Evolutionary conservation across 805 yeast species (phyloP).

Genomic region (Candida stauntonica): DNA sequence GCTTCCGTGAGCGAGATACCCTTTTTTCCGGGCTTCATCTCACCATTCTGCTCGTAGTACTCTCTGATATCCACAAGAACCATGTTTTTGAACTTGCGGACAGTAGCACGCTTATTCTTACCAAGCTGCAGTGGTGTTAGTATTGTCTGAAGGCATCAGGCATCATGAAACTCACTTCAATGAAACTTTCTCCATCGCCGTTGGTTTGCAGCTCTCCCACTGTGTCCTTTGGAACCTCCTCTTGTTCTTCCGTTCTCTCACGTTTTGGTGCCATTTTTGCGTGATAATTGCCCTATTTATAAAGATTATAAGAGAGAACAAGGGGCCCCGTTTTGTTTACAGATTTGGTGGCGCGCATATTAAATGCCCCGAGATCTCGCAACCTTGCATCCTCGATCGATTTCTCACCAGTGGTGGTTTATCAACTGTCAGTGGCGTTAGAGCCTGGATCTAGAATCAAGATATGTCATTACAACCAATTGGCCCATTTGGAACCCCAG

Average conservation of each 20-base stretch:
- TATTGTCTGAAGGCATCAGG: not conserved
- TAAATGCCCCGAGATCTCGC: no score
- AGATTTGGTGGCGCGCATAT: no score
- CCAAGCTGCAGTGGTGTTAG: constrained; percentile 36
- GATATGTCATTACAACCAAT: no score
- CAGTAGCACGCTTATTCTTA: constrained; percentile 64
- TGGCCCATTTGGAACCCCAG: constrained; percentile 16
- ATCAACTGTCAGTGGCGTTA: no score
- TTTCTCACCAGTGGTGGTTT: no score
- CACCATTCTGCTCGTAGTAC: constrained; percentile 61
- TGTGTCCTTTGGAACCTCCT: not conserved
- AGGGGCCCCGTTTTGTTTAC: no score
- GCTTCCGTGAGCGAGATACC: constrained; percentile 59
- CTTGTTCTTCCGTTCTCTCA: constrained; percentile 1
- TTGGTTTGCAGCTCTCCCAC: constrained; percentile 1
- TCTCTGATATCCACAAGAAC: constrained; percentile 81
- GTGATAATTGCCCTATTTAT: not conserved
- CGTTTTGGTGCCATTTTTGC: constrained; percentile 5
- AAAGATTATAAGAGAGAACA: no score
- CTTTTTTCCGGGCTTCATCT: constrained; percentile 77
- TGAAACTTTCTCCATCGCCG: constrained; percentile 10
- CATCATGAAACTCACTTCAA: constrained; percentile 11
- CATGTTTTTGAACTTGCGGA: constrained; percentile 63
- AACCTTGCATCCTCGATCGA: no score
- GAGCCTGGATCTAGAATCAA: no score